Base-by-base conservation (phyloP, 805 yeast species). In the Candida loeiensis region DNA sequence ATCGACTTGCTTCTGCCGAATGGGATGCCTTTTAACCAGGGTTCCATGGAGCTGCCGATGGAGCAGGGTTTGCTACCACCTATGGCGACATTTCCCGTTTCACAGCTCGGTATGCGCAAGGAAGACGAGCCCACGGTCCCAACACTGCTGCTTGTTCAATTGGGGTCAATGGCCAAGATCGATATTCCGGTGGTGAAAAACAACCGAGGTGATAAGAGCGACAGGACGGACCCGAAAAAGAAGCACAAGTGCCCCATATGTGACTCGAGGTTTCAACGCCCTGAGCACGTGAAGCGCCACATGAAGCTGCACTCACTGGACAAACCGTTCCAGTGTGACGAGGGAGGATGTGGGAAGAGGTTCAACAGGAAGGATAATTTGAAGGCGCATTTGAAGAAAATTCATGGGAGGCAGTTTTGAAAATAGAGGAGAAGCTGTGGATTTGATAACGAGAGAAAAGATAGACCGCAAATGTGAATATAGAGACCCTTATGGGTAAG, bases 251-350 rank as follows among this genome's bases (percentile, higher is more conserved):
- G 88, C 60, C 85, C 85, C 1, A 55, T 79, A 30, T 80, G 87
- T 54, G 77, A 74, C 35, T 70, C 79, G 28, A 59, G 74, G 37
- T 80, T 80, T 65, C 86, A 80, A 55, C 59, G 85, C 47, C 84
- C 88, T 2, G 88, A 81, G 51, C 88, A 81, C 56, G 88, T 81
- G 20, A 81, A 77, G 55, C 57, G 86, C 45, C 80, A 77, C 51
- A 66, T 77, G 73, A 70, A 78, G 53, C 67, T 76, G 31, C 82
- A 77, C 55, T 71, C 79, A 4, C 62, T 74, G 8, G 82, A 77
- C 46, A 77, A 76, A 50, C 82, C 82, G 6, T 77, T 66, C 48
- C 70, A 64, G 43, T 77, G 82, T 54, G 72, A 74, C 37, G 71
- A 71, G 47, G 64, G 64, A 3, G 62, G 68, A 28, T 77, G 82